Conservation (phyloP, 306 rosid genomes). For the Acmispon strigosus region DNA sequence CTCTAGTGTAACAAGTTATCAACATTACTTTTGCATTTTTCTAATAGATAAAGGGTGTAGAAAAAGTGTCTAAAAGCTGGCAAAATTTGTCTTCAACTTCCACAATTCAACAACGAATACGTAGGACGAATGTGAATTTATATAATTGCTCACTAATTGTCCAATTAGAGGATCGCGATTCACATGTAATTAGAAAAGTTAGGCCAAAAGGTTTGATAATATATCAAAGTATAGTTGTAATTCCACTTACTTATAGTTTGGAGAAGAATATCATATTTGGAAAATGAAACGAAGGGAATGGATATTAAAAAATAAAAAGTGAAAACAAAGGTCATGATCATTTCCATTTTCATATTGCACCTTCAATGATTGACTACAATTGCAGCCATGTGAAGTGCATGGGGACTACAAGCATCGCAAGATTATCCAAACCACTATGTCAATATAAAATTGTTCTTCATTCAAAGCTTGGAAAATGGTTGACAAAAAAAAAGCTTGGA, state of each 20-base stretch:
- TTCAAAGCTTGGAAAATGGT: neutral
- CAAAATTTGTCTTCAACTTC: conserved; percentile 43
- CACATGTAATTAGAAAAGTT: conserved; percentile 33
- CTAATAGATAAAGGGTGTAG: conserved; percentile 12
- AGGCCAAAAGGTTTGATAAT: conserved; percentile 26
- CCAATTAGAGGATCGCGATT: conserved; percentile 29
- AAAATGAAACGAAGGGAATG: conserved; percentile 15
- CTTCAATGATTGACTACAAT: conserved; percentile 56
- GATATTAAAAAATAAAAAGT: neutral
- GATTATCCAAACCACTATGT: conserved; percentile 27
- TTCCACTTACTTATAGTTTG: conserved; percentile 37
- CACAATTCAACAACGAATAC: conserved; percentile 37
- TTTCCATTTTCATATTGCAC: conserved; percentile 37
- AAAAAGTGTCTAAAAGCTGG: conserved; percentile 34
- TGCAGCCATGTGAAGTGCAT: conserved; percentile 53
- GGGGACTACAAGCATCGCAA: conserved; percentile 19
- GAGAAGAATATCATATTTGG: conserved; percentile 13
- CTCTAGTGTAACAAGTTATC: conserved; percentile 16
- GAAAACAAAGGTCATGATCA: conserved; percentile 27
- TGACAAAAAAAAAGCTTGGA: neutral
- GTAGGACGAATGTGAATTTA: conserved; percentile 27
- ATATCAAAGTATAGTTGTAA: conserved; percentile 23
- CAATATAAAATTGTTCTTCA: neutral
- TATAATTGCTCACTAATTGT: neutral
- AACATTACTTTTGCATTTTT: conserved; percentile 22